A percentile compares a stretch with the other conserved stretches of the same genome.
These are phyloP conservation scores for Penicillium cinerascens DNA, from an alignment of 495 filamentous ascomycete species.

Conservation along the genomic window DNA sequence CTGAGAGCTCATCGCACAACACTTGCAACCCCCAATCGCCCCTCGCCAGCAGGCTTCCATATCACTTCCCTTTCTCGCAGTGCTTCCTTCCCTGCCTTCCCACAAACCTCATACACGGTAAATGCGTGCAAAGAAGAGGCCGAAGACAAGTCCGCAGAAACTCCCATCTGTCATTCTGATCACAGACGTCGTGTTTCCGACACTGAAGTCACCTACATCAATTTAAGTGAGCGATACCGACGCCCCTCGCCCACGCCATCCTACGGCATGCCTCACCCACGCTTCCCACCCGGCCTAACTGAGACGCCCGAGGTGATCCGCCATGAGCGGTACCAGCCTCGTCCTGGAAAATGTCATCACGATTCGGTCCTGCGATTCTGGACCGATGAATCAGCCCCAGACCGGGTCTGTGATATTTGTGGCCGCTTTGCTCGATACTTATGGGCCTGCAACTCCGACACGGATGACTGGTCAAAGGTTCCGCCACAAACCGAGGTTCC, in stretches of 20 bases:
- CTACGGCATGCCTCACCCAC: background rate
- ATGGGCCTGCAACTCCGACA: constrained; percentile 62
- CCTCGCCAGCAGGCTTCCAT: too few species aligned
- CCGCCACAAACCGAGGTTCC: constrained; percentile 10
- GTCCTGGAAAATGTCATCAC: background rate
- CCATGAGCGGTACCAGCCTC: background rate
- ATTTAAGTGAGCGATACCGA: background rate
- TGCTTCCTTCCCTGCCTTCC: too few species aligned
- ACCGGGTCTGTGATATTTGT: constrained; percentile 2
- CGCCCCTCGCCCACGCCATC: background rate
- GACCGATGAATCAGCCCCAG: background rate
- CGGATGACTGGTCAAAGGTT: constrained; percentile 6
- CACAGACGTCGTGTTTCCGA: background rate
- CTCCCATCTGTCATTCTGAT: too few species aligned
- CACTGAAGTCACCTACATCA: background rate
- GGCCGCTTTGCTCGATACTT: constrained; percentile 54
- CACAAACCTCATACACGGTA: too few species aligned
- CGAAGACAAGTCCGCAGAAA: too few species aligned
- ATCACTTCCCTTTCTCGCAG: too few species aligned
- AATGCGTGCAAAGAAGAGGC: too few species aligned
- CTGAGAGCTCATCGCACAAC: too few species aligned
- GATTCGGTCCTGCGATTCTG: constrained; percentile 5
- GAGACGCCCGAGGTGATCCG: background rate
- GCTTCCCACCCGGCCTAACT: background rate
- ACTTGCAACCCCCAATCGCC: too few species aligned